phyloP scores from a whole-genome alignment of 2,329 filamentous ascomycete species.

The Orbilia ellipsospora region DNA sequence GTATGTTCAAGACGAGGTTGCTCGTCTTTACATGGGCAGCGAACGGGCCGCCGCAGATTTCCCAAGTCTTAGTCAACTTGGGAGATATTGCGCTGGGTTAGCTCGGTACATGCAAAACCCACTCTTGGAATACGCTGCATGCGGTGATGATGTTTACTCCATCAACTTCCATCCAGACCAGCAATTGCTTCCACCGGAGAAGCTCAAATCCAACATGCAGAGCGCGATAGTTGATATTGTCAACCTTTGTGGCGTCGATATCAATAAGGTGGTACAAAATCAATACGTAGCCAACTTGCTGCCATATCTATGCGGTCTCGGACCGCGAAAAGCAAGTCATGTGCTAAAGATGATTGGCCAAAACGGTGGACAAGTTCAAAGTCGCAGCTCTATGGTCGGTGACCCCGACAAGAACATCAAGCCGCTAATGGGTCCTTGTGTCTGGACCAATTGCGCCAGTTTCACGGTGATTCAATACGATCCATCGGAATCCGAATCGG shows the following conservation, averaged over 20 bases:
- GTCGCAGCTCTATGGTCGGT: constrained; percentile 86
- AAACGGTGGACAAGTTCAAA: constrained; percentile 86
- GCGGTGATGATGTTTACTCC: constrained; percentile 87
- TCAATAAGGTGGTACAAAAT: constrained; percentile 83
- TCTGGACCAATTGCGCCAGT: constrained; percentile 97
- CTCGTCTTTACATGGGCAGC: constrained; percentile 94
- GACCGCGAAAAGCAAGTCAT: constrained; percentile 87
- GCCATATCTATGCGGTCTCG: constrained; percentile 89
- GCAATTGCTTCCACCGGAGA: constrained; percentile 85
- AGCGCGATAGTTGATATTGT: constrained; percentile 99
- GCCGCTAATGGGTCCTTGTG: constrained; percentile 84
- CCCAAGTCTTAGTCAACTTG: constrained; percentile 79
- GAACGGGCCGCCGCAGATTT: constrained; percentile 81
- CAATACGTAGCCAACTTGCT: constrained; percentile 90
- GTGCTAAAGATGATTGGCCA: constrained; percentile 89
- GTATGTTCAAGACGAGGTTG: constrained; percentile 95
- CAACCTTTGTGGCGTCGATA: constrained; percentile 93
- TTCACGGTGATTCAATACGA: constrained; percentile 93
- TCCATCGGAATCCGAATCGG: constrained; percentile 79
- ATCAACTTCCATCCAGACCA: constrained; percentile 91
- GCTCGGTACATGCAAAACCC: constrained; percentile 95
- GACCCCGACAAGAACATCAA: constrained; percentile 82
- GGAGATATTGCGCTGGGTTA: constrained; percentile 87
- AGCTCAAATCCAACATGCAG: constrained; percentile 85
- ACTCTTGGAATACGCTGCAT: constrained; percentile 92